phyloP scores from a whole-genome alignment of 352 stramenopile genomes.

The Phytophthora pinifolia region DNA sequence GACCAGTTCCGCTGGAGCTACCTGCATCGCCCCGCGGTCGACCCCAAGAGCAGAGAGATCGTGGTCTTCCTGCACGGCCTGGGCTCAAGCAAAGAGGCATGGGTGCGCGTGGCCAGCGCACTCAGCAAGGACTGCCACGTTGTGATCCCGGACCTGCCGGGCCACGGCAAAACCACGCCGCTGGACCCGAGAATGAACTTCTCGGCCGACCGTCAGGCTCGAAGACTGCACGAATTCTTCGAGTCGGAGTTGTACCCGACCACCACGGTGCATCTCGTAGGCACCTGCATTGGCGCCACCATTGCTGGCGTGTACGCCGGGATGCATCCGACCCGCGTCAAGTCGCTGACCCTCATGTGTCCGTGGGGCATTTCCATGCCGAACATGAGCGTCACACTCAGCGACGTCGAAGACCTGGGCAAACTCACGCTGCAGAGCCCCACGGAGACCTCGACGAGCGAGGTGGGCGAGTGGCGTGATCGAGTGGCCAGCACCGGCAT shows the following conservation, averaged over 20 bases:
- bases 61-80: slow-evolving; percentile 73
- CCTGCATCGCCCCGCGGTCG: slow-evolving; percentile 37
- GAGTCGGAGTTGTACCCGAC: slow-evolving; percentile 44
- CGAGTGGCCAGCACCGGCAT: slow-evolving; percentile 23
- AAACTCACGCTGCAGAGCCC: slow-evolving; percentile 52
- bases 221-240: slow-evolving; percentile 60
- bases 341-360: slow-evolving; percentile 65
- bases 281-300: slow-evolving; percentile 72
- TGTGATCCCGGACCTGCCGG: slow-evolving; percentile 61
- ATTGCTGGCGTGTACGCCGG: slow-evolving; percentile 66
- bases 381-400: slow-evolving; percentile 54
- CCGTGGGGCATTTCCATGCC: slow-evolving; percentile 65
- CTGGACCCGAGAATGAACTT: slow-evolving; percentile 48
- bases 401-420: slow-evolving; percentile 48
- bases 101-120: slow-evolving; percentile 43
- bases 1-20: slow-evolving; percentile 74
- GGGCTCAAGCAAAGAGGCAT: slow-evolving; percentile 65
- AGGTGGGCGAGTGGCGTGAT: slow-evolving; percentile 30
- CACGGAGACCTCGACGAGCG: slow-evolving; percentile 48
- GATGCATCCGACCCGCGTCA: slow-evolving; percentile 55
- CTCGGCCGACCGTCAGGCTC: slow-evolving; percentile 45
- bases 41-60: slow-evolving; percentile 36
- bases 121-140: slow-evolving; percentile 50
- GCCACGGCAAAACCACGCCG: slow-evolving; percentile 59
- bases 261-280: slow-evolving; percentile 65